Base-by-base conservation (phyloP, 2,329 filamentous ascomycete species). In the Herpotrichia juniperi region DNA sequence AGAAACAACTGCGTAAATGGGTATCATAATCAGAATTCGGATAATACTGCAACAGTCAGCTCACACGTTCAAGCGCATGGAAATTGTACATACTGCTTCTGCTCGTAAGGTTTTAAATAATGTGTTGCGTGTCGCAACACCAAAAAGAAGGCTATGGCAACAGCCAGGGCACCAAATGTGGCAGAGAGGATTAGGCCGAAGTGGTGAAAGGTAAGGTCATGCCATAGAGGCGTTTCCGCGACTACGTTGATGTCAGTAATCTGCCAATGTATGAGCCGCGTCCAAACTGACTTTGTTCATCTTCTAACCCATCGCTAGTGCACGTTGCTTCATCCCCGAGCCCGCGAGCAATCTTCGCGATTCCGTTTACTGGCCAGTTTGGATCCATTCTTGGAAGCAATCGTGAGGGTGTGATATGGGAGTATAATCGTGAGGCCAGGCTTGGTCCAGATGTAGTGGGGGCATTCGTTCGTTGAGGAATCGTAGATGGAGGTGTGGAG, bases 21-120 rank as follows among this genome's bases (percentile, higher is more conserved):
- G 91, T 44, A 96, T 84, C 90, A 96, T 93, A 71, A 93, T 87
- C 22, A 96, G 82, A 60, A 96, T 93, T 43, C 91, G 89, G 63
- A 96, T 93, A 65, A 94, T 92, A 69, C 87, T 90, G 30, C 1
- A 3, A 9, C 2, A 14, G 50, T 68, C 43, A 70, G 64, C 40
- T 37, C 5, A n/a, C 17, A 24, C 11, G 12, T 17, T 30, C 16
- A n/a, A 16, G 3, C 10, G 7, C 12, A 17, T n/a, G 39, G 16
- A 2, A n/a, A 28, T 5, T 24, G 16, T 45, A 74, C 78, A 50
- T 68, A 83, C 80, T 87, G 82, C 63, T 79, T 82, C 66, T 87
- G 84, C 68, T 87, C 82, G 55, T 76, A 77, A 9, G 84, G 83
- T 66, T 79, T 81, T 51, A 80, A 76, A 72, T 87, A 87, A 66